Base-by-base conservation (phyloP, 2,329 filamentous ascomycete genomes). In the Samsoniella hepiali region DNA sequence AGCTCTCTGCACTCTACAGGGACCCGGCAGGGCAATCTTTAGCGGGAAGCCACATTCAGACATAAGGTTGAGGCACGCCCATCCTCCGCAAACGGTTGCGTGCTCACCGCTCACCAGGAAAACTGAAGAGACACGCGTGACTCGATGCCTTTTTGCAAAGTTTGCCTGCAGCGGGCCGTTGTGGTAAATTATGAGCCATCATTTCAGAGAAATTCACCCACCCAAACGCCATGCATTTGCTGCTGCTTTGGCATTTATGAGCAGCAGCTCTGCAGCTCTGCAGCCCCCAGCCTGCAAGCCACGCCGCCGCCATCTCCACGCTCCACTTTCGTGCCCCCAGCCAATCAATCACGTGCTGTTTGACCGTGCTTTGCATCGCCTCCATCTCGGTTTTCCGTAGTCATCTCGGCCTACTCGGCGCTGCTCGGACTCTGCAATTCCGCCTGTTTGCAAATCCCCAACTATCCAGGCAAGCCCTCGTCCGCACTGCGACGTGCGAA, bases 341-440 rank as follows among this genome's bases (percentile, higher is more conserved):
- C 63, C 63, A 64, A 64, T 64, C 57, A 61, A 17, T 51, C 42
- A 44, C 63, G 32, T 61, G 31, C 34, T 51, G 56, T 64, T 64
- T 64, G 63, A 22, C 61, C 57, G 50, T 60, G 44, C 50, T 63
- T 38, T 38, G 7, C 38, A 47, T 32, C 47, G 58, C 58, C 15
- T 45, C 50, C 44, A 57, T 50, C 60, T 62, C 60, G 60, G 60
- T 42, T 32, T 11, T 62, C 53, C 60, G 60, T 45, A 15, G 32
- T 27, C 11, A 56, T 56, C 53, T 62, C 60, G 60, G 60, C 44
- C 60, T 40, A 40, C 60, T 62, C 51, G 60, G 60, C 32, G n/a
- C 22, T 49, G 22, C 60, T 62, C 60, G 60, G 60, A 50, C 51
- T 36, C 50, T 60, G 15, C 34, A n/a, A 27, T 29, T 31, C 56